Percentiles rank a stretch among this genome's conserved stretches.
Evolutionary conservation across 257 asterid genomes (phyloP).

Genomic region (Coffea canephora): DNA sequence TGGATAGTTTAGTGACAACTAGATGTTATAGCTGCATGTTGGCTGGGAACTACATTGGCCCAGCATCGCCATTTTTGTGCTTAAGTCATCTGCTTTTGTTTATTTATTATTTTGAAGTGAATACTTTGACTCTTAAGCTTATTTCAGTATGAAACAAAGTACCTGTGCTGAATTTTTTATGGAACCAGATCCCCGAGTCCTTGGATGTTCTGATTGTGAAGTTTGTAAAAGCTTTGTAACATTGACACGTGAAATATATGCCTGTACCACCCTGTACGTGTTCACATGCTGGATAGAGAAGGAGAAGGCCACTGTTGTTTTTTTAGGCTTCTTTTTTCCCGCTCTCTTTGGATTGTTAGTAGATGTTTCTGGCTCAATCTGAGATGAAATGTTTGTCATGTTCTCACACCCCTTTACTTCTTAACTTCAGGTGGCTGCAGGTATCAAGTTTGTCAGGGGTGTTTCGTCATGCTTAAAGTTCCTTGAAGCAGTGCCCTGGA

Average conservation of each 20-base stretch:
- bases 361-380: background rate
- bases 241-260: background rate
- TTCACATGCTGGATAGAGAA: background rate
- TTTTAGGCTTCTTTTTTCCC: background rate
- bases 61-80: background rate
- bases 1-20: background rate
- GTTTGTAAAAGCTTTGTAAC: background rate
- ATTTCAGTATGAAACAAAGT: background rate
- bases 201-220: background rate
- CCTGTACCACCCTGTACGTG: background rate
- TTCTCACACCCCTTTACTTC: background rate
- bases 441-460: conserved; percentile 69
- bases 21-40: background rate
- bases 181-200: background rate
- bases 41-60: background rate
- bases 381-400: conserved; percentile 10
- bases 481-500: conserved; percentile 94
- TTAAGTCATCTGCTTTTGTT: background rate
- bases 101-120: background rate
- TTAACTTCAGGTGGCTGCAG: conserved; percentile 56
- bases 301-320: background rate
- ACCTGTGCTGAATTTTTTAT: background rate
- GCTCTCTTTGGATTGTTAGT: background rate
- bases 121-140: background rate
- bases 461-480: conserved; percentile 67